Conservation (phyloP, 2,329 filamentous ascomycete species). For the Venturia pyrina region DNA sequence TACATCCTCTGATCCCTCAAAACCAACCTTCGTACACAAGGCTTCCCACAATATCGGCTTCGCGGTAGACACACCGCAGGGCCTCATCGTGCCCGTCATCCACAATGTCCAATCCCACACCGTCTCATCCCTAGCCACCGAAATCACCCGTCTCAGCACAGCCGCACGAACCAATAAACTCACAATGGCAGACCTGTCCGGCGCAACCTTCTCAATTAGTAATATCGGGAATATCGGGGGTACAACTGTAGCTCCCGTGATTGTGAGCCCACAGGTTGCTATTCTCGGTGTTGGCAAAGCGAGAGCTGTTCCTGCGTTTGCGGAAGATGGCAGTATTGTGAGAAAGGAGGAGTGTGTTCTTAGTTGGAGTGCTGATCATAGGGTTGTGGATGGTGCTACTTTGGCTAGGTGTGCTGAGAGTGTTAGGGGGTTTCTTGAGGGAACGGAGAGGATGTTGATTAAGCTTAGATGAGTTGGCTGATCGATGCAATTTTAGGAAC, state of each 20-base stretch:
- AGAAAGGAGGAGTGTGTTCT: slow-evolving; percentile 77
- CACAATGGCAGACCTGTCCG: slow-evolving; percentile 61
- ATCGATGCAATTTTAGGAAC: background rate
- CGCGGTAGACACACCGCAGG: slow-evolving; percentile 85
- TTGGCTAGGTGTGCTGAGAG: slow-evolving; percentile 83
- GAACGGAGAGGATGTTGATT: slow-evolving; percentile 79
- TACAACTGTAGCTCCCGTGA: slow-evolving; percentile 81
- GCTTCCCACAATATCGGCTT: slow-evolving; percentile 89
- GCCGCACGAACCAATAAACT: slow-evolving; percentile 70
- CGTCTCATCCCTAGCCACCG: slow-evolving; percentile 66
- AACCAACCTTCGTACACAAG: slow-evolving; percentile 68
- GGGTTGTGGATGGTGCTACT: slow-evolving; percentile 88
- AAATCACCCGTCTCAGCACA: slow-evolving; percentile 62
- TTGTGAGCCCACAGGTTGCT: slow-evolving; percentile 82
- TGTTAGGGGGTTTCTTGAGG: slow-evolving; percentile 68
- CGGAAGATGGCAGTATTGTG: slow-evolving; percentile 45
- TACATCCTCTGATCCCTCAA: slow-evolving; percentile 43
- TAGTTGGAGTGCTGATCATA: slow-evolving; percentile 93
- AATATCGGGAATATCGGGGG: slow-evolving; percentile 96
- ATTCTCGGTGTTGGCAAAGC: slow-evolving; percentile 83
- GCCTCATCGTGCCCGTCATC: slow-evolving; percentile 85
- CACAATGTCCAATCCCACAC: slow-evolving; percentile 70
- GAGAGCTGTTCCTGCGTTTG: slow-evolving; percentile 71
- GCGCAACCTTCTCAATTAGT: slow-evolving; percentile 88
- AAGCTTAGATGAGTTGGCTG: slow-evolving; percentile 42